Evolutionary conservation across 306 rosid species (phyloP), one percentile per base, ranked within the genome.

Genomic region (Biancaea sappan): DNA sequence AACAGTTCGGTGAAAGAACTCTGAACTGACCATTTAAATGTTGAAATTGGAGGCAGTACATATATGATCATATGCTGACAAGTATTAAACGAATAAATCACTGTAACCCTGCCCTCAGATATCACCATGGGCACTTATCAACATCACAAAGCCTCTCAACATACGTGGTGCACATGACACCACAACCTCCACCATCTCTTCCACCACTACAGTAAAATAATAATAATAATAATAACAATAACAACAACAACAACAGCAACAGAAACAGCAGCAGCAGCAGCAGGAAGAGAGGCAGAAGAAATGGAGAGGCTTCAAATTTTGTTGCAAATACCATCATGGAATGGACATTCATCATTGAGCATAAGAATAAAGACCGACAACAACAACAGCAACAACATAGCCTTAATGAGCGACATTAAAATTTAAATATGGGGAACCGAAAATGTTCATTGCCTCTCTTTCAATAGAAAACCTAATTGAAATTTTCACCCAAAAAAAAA

Each of bases 51-150:
- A 12, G 16, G 35, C 35, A 54, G 25, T 5, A 16, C 14, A 15
- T 4, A 14, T 31, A 25, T 13, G 10, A 5, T 32, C 34, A 4
- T 22, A 4, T 7, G 10, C 25, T 14, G 28, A 34, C 8, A 61
- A 60, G 51, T n/a, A 31, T 51, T 71, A 70, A 69, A 48, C 18
- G 0, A n/a, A n/a, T 35, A 32, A 10, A 24, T 18, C 19, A 51
- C 41, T 16, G 25, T 59, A 43, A 14, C 21, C 9, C 18, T 53
- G 80, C 86, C 86, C 83, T 78, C 83, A 74, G 83, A 78, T 62
- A n/a, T 56, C 9, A 44, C 51, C 14, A 19, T 43, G n/a, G n/a
- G 64, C 51, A 63, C 46, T 69, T 46, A n/a, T 60, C 64, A 59
- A 53, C 57, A 79, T 48, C 63, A 38, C 51, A 66, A 32, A 83